Conservation (phyloP, 2,329 filamentous ascomycete species). For the Akanthomyces uredinophilus region DNA sequence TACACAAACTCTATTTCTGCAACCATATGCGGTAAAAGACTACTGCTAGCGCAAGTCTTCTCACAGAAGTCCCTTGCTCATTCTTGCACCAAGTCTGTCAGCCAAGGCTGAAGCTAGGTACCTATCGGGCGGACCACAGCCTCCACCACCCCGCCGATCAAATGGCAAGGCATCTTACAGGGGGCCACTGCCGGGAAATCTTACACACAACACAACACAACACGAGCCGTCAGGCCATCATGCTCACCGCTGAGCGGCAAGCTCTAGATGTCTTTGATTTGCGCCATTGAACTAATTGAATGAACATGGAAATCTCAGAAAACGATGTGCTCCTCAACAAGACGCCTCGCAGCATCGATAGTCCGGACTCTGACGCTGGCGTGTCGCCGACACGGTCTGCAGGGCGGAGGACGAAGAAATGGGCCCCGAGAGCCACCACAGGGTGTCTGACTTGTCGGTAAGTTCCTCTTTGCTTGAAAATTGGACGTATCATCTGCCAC, state of each 20-base stretch:
- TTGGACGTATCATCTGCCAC: neutral
- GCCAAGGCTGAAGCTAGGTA: too few relatives aligned
- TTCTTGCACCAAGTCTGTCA: too few relatives aligned
- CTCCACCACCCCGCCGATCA: too few relatives aligned
- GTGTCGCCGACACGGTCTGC: neutral
- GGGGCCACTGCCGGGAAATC: too few relatives aligned
- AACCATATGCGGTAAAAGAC: neutral
- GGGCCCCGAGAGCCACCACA: neutral
- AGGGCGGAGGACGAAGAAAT: neutral
- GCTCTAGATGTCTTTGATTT: neutral
- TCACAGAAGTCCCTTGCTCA: too few relatives aligned
- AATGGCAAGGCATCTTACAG: too few relatives aligned
- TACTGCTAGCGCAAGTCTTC: too few relatives aligned
- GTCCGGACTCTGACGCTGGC: neutral
- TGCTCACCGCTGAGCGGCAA: neutral
- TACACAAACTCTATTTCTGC: too few relatives aligned
- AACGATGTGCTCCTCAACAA: neutral
- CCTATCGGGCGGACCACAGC: too few relatives aligned
- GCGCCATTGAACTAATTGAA: neutral
- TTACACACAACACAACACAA: neutral
- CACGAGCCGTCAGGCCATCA: neutral
- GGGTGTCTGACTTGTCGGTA: neutral
- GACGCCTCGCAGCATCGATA: neutral
- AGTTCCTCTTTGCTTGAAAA: neutral
- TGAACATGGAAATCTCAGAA: neutral